Percentiles rank a stretch among this genome's conserved stretches.
phyloP scores from a whole-genome alignment of 2,329 filamentous ascomycete species.

The Colletotrichum sidae region DNA sequence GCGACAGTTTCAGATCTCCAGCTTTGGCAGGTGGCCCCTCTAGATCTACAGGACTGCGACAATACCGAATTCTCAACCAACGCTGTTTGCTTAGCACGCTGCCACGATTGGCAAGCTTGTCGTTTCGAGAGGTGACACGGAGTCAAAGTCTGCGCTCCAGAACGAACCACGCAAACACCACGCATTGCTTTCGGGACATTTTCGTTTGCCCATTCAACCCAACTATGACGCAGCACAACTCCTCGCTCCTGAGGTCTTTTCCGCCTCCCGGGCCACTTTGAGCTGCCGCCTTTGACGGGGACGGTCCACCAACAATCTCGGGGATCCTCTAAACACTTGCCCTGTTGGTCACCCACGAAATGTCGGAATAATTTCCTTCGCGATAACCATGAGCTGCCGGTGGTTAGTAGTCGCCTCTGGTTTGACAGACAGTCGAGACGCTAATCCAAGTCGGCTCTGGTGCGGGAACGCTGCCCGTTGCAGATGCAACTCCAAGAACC shows the following conservation, averaged over 20 bases:
- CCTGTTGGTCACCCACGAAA: conserved; percentile 17
- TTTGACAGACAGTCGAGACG: conserved; percentile 34
- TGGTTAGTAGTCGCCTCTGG: conserved; percentile 22
- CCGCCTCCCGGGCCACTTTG: conserved; percentile 2
- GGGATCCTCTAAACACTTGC: conserved; percentile 31
- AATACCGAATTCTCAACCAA: conserved; percentile 12
- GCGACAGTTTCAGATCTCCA: conserved; percentile 10
- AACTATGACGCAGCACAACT: conserved; percentile 8
- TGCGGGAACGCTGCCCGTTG: conserved; percentile 36
- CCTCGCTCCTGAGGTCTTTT: not conserved
- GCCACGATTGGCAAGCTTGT: too few relatives aligned
- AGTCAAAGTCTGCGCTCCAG: not conserved
- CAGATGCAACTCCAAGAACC: conserved; percentile 33
- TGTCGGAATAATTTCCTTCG: conserved; percentile 28
- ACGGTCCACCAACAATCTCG: conserved; percentile 33
- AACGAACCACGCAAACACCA: conserved; percentile 7
- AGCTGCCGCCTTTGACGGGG: conserved; percentile 8
- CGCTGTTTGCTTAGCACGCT: not conserved
- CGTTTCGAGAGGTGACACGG: too few relatives aligned
- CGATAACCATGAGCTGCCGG: conserved; percentile 27
- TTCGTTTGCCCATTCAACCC: not conserved
- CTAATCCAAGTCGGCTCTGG: conserved; percentile 32
- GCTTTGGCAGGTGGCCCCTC: conserved; percentile 9
- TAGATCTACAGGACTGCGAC: conserved; percentile 1
- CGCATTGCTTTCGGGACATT: not conserved